Evolutionary conservation across 2,329 filamentous ascomycete species (phyloP).

Genomic region (Cladosporium sp.): DNA sequence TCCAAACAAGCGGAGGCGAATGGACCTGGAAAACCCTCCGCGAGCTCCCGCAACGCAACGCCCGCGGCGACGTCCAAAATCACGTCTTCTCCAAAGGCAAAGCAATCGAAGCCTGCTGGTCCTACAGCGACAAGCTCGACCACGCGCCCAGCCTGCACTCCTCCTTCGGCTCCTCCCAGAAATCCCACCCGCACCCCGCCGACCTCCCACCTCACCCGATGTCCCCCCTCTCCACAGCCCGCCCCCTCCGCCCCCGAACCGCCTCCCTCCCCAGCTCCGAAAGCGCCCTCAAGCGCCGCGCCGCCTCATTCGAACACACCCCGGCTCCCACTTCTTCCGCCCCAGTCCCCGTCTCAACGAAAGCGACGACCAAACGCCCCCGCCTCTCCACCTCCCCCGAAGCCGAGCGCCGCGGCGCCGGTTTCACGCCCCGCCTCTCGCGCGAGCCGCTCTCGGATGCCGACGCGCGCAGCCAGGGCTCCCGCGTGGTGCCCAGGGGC

Average conservation of each 20-base stretch:
- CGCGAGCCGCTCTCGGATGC: conserved; percentile 38
- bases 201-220: conserved; percentile 26
- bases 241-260: conserved; percentile 16
- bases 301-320: conserved; percentile 26
- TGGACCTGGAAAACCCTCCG: conserved; percentile 69
- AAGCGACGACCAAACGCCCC: conserved; percentile 38
- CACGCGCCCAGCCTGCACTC: conserved; percentile 44
- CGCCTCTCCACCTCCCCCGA: conserved; percentile 52
- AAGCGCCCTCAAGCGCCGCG: conserved; percentile 25
- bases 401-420: conserved; percentile 28
- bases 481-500: conserved; percentile 25
- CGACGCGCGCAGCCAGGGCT: conserved; percentile 21
- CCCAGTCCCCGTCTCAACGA: conserved; percentile 12
- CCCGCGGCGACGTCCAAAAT: conserved; percentile 52
- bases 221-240: conserved; percentile 28
- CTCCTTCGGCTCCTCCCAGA: conserved; percentile 37
- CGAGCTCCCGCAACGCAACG: conserved; percentile 46
- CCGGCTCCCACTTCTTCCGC: conserved; percentile 19
- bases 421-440: conserved; percentile 38
- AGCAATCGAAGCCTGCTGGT: conserved; percentile 50
- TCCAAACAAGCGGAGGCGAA: conserved; percentile 55
- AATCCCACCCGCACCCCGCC: conserved; percentile 19
- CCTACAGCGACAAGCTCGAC: conserved; percentile 60
- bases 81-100: conserved; percentile 42
- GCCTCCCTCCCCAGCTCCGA: conserved; percentile 24